phyloP scores from a whole-genome alignment of 306 rosid species.

The Quercus agrifolia region DNA sequence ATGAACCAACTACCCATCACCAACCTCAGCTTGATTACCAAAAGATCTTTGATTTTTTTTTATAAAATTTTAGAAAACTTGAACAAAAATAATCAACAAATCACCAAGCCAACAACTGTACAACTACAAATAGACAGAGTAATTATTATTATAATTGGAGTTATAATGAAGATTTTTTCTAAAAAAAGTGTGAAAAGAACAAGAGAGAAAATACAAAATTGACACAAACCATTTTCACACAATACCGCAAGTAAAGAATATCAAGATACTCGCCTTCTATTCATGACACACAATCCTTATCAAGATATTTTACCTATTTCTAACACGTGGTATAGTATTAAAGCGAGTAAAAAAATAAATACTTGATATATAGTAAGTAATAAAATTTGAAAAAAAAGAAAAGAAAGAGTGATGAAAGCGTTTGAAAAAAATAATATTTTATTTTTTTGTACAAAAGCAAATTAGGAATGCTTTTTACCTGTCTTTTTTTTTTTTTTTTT shows the following conservation, averaged over 20 bases:
- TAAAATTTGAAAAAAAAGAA: no score
- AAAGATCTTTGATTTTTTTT: not conserved
- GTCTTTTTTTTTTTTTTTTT: not conserved
- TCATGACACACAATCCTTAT: not conserved
- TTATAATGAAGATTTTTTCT: not conserved
- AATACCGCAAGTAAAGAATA: not conserved
- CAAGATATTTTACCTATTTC: not conserved
- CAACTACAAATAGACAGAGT: not conserved
- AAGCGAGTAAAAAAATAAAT: not conserved
- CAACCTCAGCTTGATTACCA: not conserved
- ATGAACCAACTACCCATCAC: not conserved
- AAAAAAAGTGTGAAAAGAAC: not conserved
- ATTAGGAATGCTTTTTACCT: conserved; percentile 24
- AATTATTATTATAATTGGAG: not conserved
- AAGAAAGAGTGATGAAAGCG: no score
- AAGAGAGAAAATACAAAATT: conserved; percentile 12
- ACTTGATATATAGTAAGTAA: not conserved
- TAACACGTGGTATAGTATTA: not conserved
- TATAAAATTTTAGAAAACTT: not conserved
- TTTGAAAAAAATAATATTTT: not conserved
- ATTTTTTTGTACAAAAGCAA: conserved; percentile 14
- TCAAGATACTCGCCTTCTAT: not conserved
- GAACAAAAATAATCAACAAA: not conserved
- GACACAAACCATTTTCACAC: not conserved
- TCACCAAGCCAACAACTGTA: not conserved